A percentile compares a stretch with the other conserved stretches of the same genome.
These are phyloP conservation scores for Cryptococcus sp. DNA, from an alignment of 1,284 basidiomycete species.

Conservation along the genomic window DNA sequence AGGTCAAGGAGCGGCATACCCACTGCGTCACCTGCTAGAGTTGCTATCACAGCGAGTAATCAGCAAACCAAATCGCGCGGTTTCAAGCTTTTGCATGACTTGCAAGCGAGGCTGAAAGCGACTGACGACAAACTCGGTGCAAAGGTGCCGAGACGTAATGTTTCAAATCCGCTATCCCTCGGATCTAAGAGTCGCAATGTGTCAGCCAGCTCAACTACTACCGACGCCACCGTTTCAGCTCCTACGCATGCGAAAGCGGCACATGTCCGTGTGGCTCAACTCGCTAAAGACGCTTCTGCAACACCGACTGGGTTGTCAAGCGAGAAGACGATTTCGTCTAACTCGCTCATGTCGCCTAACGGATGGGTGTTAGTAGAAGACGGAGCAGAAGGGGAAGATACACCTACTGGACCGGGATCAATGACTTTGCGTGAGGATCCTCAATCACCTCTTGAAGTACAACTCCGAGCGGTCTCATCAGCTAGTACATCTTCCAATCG, in stretches of 20 bases:
- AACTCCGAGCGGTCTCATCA: constrained; percentile 25
- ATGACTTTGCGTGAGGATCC: constrained; percentile 21
- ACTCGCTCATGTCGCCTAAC: constrained; percentile 28
- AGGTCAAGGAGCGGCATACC: constrained; percentile 9
- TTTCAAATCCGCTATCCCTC: constrained; percentile 56
- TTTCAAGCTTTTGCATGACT: constrained; percentile 41
- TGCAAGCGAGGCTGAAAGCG: constrained; percentile 44
- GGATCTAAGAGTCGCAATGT: constrained; percentile 3
- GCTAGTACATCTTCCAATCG: constrained; percentile 28
- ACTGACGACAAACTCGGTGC: constrained; percentile 46
- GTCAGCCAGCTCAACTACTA: constrained; percentile 2
- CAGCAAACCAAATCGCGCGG: constrained; percentile 40
- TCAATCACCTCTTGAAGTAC: constrained; percentile 24
- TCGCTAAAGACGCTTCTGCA: constrained; percentile 5
- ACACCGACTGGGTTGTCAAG: constrained; percentile 7
- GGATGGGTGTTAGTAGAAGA: constrained; percentile 50
- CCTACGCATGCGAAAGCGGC: constrained; percentile 5
- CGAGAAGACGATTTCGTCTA: not conserved
- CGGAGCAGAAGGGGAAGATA: constrained; percentile 27
- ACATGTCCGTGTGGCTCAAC: constrained; percentile 23
- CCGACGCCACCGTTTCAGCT: not conserved
- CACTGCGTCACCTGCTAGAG: constrained; percentile 15
- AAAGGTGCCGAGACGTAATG: constrained; percentile 36
- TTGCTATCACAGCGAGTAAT: constrained; percentile 13
- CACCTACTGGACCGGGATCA: constrained; percentile 16